Base-by-base conservation (phyloP, 306 rosid species). In the Vigna nakashimae region DNA sequence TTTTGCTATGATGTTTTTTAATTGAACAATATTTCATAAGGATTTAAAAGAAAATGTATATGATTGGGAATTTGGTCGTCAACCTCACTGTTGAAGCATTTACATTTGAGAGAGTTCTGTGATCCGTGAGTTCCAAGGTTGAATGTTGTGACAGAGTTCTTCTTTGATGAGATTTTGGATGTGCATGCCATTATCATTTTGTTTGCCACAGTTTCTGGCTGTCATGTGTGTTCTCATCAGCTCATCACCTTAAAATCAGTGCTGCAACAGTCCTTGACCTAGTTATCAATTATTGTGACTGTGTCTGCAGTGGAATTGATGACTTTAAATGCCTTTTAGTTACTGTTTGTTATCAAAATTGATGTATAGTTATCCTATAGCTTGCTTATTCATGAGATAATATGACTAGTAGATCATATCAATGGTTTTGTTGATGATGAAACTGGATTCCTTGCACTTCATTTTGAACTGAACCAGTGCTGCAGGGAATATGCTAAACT, bases 211-310 rank as follows among this genome's bases (percentile, higher is more conserved):
- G 65, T 71, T 13, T 34, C n/a, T 53, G 0, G 38, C 63, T 34
- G 74, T 69, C n/a, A 53, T 71, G 65, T 53, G 50, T 71, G 12
- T 71, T 32, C 18, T 30, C 24, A 18, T 34, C 74, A 69, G 30
- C 46, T 10, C 7, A 20, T 32, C 18, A 40, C 71, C 63, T 71
- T 64, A 71, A 71, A 52, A 11, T 71, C 76, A 53, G 75, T 57
- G 77, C 57, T 40, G 52, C 15, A 20, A 24, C 36, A 38, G 4
- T 36, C 7, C 50, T 53, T 72, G 12, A 53, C 76, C 12, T 52
- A 51, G 7, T 71, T 36, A 50, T 46, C 24, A 42, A 51, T 52
- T 34, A 7, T 28, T 26, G 28, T 8, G 2, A 3, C 63, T 53
- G 17, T 71, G 18, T 36, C n/a, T 51, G 48, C 62, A 32, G 30